phyloP scores from a whole-genome alignment of 352 stramenopile genomes.

The Blastocystis hominis region DNA sequence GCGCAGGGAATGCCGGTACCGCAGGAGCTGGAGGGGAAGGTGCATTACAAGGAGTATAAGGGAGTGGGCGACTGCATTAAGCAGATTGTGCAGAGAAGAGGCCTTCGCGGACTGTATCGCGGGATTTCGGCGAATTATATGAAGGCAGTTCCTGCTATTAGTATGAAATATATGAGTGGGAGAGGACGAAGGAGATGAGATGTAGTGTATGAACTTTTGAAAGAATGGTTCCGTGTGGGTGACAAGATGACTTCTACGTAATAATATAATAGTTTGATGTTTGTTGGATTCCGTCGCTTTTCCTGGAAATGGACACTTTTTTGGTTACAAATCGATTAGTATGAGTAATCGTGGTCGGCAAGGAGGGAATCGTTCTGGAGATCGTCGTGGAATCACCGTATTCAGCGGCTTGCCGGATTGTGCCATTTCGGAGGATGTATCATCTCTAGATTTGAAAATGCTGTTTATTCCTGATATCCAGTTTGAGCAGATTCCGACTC shows the following conservation, averaged over 20 bases:
- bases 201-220: constrained; percentile 42
- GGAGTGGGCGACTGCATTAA: constrained; percentile 60
- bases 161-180: constrained; percentile 58
- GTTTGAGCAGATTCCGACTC: neutral
- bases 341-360: constrained; percentile 22
- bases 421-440: neutral
- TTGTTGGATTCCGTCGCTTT: neutral
- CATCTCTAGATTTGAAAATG: constrained; percentile 28
- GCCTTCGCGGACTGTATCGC: constrained; percentile 59
- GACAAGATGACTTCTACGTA: constrained; percentile 54
- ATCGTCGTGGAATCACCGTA: neutral
- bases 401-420: constrained; percentile 35
- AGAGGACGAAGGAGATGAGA: neutral
- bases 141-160: constrained; percentile 60
- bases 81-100: constrained; percentile 58
- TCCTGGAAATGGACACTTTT: neutral
- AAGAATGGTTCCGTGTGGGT: constrained; percentile 52
- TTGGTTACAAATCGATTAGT: neutral
- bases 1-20: constrained; percentile 61
- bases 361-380: neutral
- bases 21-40: neutral
- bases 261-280: neutral
- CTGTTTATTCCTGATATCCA: constrained; percentile 53
- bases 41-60: constrained; percentile 58
- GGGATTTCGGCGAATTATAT: constrained; percentile 60